A percentile compares a stretch with the other conserved stretches of the same genome.
These are phyloP conservation scores for Periconia macrospinosa DNA, from an alignment of 2,329 filamentous ascomycete genomes.

Conservation along the genomic window DNA sequence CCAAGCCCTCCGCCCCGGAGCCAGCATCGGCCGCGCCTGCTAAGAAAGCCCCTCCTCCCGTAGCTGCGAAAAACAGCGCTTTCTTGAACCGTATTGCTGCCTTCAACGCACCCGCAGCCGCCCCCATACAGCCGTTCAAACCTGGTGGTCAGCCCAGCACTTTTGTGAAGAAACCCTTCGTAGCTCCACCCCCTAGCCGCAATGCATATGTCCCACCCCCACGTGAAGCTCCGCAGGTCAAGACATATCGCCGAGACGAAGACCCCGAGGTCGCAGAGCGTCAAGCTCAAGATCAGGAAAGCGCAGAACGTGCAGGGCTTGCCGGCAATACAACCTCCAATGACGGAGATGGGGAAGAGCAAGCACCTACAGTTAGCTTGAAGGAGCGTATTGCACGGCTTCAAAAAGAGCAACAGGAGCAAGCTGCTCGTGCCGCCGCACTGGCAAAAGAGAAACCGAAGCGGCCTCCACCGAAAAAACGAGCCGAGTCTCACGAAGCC, in stretches of 20 bases:
- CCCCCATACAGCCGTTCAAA: constrained; percentile 89
- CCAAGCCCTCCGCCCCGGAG: constrained; percentile 45
- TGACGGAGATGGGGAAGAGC: constrained; percentile 68
- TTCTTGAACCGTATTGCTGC: constrained; percentile 96
- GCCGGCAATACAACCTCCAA: constrained; percentile 42
- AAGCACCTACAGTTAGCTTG: constrained; percentile 87
- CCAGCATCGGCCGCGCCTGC: constrained; percentile 31
- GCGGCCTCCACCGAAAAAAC: constrained; percentile 66
- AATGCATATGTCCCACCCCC: constrained; percentile 84
- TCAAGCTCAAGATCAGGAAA: constrained; percentile 66
- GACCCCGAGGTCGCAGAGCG: constrained; percentile 68
- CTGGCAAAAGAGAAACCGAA: constrained; percentile 84
- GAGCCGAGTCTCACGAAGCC: constrained; percentile 50
- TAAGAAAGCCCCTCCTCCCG: constrained; percentile 66
- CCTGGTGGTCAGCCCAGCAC: constrained; percentile 64
- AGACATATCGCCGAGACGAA: constrained; percentile 83
- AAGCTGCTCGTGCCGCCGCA: constrained; percentile 77
- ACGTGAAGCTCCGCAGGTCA: constrained; percentile 70
- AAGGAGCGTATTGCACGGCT: constrained; percentile 94
- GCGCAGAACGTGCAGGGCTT: constrained; percentile 69
- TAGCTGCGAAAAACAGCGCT: constrained; percentile 78
- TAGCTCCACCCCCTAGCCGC: constrained; percentile 89
- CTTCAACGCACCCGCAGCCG: constrained; percentile 87
- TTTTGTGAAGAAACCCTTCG: constrained; percentile 97
- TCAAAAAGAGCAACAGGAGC: constrained; percentile 91